A percentile compares a stretch with the other conserved stretches of the same genome.
These are phyloP conservation scores for Ceratobasidium sp. DNA, from an alignment of 1,284 basidiomycete genomes.

Conservation along the genomic window DNA sequence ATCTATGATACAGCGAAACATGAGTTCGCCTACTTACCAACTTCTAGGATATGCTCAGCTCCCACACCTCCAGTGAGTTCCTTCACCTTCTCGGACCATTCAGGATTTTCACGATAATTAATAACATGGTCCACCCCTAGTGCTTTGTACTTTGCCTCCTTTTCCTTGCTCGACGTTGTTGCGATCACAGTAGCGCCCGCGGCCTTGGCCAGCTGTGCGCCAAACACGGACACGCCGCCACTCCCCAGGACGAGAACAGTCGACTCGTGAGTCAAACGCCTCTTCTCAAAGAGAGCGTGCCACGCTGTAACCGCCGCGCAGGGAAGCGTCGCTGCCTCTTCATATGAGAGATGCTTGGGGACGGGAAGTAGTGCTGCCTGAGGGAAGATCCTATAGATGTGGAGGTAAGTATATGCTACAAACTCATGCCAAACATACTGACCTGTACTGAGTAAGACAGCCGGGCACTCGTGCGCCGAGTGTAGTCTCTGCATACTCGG, in stretches of 20 bases:
- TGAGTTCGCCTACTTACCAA: constrained; percentile 3
- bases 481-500: neutral
- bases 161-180: constrained; percentile 73
- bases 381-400: constrained; percentile 55
- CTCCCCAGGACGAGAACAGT: constrained; percentile 69
- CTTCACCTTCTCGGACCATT: constrained; percentile 70
- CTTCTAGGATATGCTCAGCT: constrained; percentile 19
- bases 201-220: constrained; percentile 68
- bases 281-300: constrained; percentile 62
- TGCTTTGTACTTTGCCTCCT: constrained; percentile 63
- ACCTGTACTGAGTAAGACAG: constrained; percentile 55
- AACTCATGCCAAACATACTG: constrained; percentile 56
- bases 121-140: constrained; percentile 67
- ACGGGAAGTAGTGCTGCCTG: neutral
- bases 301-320: constrained; percentile 68
- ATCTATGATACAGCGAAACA: neutral
- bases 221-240: constrained; percentile 70
- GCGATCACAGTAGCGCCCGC: constrained; percentile 71
- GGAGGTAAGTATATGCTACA: constrained; percentile 2
- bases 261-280: constrained; percentile 63
- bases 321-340: constrained; percentile 55
- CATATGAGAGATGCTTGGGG: constrained; percentile 37
- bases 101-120: constrained; percentile 69
- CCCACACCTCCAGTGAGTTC: constrained; percentile 54
- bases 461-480: constrained; percentile 16